These are phyloP conservation scores for Syncephalastrum contaminatum DNA, from an alignment of 371 early-diverging fungal species.

Conservation along the genomic window DNA sequence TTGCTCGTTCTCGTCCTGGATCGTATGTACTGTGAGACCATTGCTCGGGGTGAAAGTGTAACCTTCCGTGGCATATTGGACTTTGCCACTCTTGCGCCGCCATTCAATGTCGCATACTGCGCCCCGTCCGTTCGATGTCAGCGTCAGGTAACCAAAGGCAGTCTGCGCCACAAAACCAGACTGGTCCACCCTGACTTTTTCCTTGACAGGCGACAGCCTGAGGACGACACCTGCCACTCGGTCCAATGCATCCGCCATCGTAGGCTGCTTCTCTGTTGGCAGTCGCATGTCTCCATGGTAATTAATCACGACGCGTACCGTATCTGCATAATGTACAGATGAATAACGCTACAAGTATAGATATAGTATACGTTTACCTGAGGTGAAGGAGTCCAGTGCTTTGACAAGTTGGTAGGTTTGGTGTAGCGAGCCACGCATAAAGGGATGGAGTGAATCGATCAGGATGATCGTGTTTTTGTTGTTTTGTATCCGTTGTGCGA, in stretches of 20 bases:
- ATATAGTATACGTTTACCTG: constrained; percentile 20
- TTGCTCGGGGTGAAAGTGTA: constrained; percentile 15
- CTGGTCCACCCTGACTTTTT: too few species aligned
- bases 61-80: constrained; percentile 35
- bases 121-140: constrained; percentile 33
- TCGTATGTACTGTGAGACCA: constrained; percentile 16
- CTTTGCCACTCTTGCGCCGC: constrained; percentile 49
- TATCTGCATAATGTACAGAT: constrained; percentile 15
- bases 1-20: constrained; percentile 4
- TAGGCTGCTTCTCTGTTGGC: constrained; percentile 3
- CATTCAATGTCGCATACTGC: constrained; percentile 41
- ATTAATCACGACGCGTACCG: constrained; percentile 27
- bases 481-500: constrained; percentile 18
- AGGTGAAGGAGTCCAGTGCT: constrained; percentile 34
- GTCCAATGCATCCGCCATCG: constrained; percentile 27
- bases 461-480: constrained; percentile 20
- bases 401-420: constrained; percentile 39
- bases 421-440: constrained; percentile 29
- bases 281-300: constrained; percentile 30
- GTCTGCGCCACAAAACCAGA: constrained; percentile 42
- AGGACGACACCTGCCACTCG: constrained; percentile 36
- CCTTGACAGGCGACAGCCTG: constrained; percentile 10
- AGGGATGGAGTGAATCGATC: constrained; percentile 35
- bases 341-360: neutral
- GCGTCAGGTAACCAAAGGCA: constrained; percentile 39